phyloP scores from a whole-genome alignment of 2,329 filamentous ascomycete species.

The Helicocarpus griseus region DNA sequence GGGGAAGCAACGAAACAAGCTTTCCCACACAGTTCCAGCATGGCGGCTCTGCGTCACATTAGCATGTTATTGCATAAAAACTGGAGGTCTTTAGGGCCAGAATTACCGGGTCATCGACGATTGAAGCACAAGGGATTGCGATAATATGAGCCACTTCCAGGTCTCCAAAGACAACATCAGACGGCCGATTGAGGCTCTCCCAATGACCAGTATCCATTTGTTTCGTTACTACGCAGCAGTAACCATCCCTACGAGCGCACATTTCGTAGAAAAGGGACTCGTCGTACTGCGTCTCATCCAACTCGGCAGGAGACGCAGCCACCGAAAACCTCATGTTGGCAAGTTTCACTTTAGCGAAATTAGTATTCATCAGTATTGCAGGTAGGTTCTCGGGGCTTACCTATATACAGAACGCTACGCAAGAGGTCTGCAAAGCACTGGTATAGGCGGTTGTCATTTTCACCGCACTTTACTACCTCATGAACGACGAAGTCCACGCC shows the following conservation, averaged over 20 bases:
- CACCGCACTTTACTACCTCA: not conserved
- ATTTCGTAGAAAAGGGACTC: not conserved
- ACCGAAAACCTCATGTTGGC: not conserved
- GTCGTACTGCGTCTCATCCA: not conserved
- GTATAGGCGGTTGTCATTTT: not conserved
- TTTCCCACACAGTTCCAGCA: not conserved
- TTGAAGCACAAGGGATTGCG: not conserved
- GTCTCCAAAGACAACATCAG: not conserved
- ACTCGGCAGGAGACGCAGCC: not conserved
- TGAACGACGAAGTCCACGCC: not conserved
- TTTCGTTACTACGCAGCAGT: not conserved
- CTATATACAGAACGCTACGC: not conserved
- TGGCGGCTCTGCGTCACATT: not conserved
- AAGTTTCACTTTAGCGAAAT: not conserved
- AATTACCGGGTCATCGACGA: not conserved
- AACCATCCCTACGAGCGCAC: not conserved
- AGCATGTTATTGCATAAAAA: not conserved
- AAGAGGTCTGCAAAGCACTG: not conserved
- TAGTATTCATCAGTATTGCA: too few relatives aligned
- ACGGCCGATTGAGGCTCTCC: not conserved
- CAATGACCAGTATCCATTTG: not conserved
- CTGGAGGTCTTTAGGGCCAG: not conserved
- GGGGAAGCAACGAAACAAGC: not conserved
- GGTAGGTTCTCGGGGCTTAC: not conserved
- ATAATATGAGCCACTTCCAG: not conserved